Conservation (phyloP, 148 eudicot species). For the Talinum fruticosum region DNA sequence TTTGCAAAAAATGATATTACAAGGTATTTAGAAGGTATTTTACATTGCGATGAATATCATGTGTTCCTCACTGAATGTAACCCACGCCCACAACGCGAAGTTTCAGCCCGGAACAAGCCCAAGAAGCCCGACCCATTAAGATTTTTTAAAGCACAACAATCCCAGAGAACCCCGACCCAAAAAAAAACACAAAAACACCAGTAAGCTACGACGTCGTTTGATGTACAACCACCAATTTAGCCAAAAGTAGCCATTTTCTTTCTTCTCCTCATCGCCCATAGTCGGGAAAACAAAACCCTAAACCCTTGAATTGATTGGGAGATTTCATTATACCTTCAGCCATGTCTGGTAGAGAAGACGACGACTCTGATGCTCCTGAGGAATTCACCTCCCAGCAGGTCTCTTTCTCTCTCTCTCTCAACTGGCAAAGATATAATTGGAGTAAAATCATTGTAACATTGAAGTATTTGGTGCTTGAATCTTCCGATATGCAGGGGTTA, state of each 20-base stretch:
- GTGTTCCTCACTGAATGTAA: no score
- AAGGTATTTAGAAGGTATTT: no score
- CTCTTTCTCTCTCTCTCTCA: not conserved
- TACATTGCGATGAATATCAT: no score
- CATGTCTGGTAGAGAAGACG: constrained; percentile 53
- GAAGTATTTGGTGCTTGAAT: not conserved
- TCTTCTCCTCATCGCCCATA: not conserved
- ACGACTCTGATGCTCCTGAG: constrained; percentile 79
- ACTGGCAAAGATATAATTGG: not conserved
- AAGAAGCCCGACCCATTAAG: no score
- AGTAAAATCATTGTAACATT: not conserved
- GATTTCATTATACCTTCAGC: not conserved
- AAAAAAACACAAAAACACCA: no score
- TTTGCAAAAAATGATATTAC: no score
- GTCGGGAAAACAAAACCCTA: constrained; percentile 15
- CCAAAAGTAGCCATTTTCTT: not conserved
- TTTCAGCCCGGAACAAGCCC: no score
- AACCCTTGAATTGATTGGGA: not conserved
- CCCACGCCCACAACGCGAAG: no score
- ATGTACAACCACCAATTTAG: not conserved
- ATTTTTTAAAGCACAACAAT: no score
- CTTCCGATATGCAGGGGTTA: constrained; percentile 41
- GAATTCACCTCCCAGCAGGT: constrained; percentile 74
- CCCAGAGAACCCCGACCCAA: no score
- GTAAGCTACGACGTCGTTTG: not conserved